Conservation (phyloP, 495 filamentous ascomycete species). For the Penicillium argentinense region DNA sequence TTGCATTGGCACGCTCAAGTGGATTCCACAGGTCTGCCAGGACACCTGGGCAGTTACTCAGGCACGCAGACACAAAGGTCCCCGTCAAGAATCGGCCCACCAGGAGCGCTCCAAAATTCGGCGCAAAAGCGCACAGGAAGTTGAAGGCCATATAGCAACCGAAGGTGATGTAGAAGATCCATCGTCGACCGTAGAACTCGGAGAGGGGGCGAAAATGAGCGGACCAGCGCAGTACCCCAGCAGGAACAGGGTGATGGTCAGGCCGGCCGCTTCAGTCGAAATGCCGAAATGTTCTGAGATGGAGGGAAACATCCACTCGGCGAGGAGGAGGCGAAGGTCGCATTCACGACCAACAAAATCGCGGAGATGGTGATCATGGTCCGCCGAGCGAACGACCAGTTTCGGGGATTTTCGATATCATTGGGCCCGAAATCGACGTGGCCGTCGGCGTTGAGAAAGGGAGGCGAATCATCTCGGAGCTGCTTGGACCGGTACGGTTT, state of each 20-base stretch:
- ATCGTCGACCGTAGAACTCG: slow-evolving; percentile 53
- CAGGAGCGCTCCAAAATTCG: slow-evolving; percentile 47
- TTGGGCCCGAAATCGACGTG: slow-evolving; percentile 42
- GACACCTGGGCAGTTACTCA: slow-evolving; percentile 48
- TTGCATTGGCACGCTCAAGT: slow-evolving; percentile 48
- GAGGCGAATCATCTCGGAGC: background rate
- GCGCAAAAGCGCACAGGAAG: slow-evolving; percentile 52
- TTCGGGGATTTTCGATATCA: slow-evolving; percentile 52
- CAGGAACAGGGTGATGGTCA: slow-evolving; percentile 53
- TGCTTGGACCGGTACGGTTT: slow-evolving; percentile 19
- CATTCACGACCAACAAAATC: slow-evolving; percentile 50
- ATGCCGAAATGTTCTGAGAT: slow-evolving; percentile 46
- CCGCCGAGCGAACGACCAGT: slow-evolving; percentile 46
- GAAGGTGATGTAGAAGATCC: slow-evolving; percentile 46
- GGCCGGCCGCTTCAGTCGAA: slow-evolving; percentile 37
- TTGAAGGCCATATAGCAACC: slow-evolving; percentile 46
- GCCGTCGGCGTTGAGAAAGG: slow-evolving; percentile 39
- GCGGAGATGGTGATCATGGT: slow-evolving; percentile 44
- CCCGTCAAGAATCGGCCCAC: slow-evolving; percentile 52
- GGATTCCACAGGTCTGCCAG: slow-evolving; percentile 56
- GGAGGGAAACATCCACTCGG: slow-evolving; percentile 46
- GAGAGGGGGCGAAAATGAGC: slow-evolving; percentile 50
- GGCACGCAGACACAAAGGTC: slow-evolving; percentile 49
- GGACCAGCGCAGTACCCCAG: slow-evolving; percentile 53
- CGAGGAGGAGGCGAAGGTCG: slow-evolving; percentile 52